phyloP scores from a whole-genome alignment of 768 basidiomycete species.

The Pleurotus ostreatus region DNA sequence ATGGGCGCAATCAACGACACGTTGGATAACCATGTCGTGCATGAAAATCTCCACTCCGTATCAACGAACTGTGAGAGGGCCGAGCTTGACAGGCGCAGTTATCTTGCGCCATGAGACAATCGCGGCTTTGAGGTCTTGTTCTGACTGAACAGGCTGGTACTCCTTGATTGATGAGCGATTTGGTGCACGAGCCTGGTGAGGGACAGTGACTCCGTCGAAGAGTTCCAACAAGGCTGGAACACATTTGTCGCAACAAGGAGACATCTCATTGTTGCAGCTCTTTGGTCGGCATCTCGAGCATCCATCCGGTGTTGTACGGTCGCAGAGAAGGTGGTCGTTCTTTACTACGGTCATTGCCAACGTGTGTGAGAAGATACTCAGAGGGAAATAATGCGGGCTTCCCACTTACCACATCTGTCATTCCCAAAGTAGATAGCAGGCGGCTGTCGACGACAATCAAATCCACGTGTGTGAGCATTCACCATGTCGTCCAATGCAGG shows the following conservation, averaged over 20 bases:
- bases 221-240: background rate
- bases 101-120: background rate
- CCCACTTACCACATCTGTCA: conserved; percentile 15
- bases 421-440: conserved; percentile 18
- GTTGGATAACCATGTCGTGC: background rate
- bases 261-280: background rate
- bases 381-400: background rate
- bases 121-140: background rate
- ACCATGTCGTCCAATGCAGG: conserved; percentile 22
- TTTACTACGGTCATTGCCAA: background rate
- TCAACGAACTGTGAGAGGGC: background rate
- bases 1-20: conserved; percentile 12
- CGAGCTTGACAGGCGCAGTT: background rate
- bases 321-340: conserved; percentile 2
- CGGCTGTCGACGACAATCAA: conserved; percentile 16
- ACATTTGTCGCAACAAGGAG: background rate
- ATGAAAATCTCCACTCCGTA: background rate
- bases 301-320: background rate
- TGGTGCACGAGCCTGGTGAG: background rate
- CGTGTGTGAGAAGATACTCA: background rate
- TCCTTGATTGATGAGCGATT: background rate
- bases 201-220: background rate
- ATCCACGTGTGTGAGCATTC: conserved; percentile 17
- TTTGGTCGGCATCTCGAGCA: background rate
- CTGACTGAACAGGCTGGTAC: background rate